These are phyloP conservation scores for Starmera stellimalicola DNA, from an alignment of 1,139 yeast genomes.

Conservation along the genomic window DNA sequence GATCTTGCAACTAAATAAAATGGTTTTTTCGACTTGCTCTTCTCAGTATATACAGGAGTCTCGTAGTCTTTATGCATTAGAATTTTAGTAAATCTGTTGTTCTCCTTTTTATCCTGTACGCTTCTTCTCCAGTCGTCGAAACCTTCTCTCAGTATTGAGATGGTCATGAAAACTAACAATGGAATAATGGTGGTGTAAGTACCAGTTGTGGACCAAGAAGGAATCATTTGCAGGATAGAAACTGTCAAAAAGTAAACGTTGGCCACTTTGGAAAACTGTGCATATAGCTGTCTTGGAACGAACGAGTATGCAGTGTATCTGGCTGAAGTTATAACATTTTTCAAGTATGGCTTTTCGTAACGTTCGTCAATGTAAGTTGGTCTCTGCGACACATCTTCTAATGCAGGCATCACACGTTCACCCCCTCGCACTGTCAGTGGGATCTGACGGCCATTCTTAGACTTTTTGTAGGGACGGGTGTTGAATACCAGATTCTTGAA, in stretches of 20 bases:
- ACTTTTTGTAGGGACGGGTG: slow-evolving; percentile 21
- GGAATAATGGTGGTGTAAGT: slow-evolving; percentile 93
- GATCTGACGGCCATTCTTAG: slow-evolving; percentile 66
- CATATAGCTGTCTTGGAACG: slow-evolving; percentile 77
- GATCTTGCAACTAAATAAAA: slow-evolving; percentile 16
- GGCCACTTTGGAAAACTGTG: slow-evolving; percentile 89
- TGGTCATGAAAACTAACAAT: slow-evolving; percentile 73
- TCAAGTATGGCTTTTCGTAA: slow-evolving; percentile 48
- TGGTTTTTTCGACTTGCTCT: slow-evolving; percentile 2
- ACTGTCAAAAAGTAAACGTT: slow-evolving; percentile 79
- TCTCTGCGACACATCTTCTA: slow-evolving; percentile 9
- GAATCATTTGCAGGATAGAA: slow-evolving; percentile 90
- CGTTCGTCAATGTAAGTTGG: slow-evolving; percentile 53
- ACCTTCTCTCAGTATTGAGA: slow-evolving; percentile 88
- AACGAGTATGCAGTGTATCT: slow-evolving; percentile 77
- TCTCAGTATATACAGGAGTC: slow-evolving; percentile 1
- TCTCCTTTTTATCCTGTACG: slow-evolving; percentile 76
- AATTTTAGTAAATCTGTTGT: slow-evolving; percentile 42
- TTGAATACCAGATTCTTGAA: slow-evolving; percentile 22
- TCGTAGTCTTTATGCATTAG: slow-evolving; percentile 14
- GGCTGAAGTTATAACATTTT: slow-evolving; percentile 75
- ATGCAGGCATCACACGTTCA: slow-evolving; percentile 4
- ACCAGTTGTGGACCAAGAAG: slow-evolving; percentile 97
- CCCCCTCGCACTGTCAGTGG: slow-evolving; percentile 39
- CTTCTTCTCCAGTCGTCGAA: slow-evolving; percentile 89